A percentile compares a stretch with the other conserved stretches of the same genome.
Evolutionary conservation across 371 early-diverging fungal genomes (phyloP).

Genomic region (Encephalitozoon intestinalis): DNA sequence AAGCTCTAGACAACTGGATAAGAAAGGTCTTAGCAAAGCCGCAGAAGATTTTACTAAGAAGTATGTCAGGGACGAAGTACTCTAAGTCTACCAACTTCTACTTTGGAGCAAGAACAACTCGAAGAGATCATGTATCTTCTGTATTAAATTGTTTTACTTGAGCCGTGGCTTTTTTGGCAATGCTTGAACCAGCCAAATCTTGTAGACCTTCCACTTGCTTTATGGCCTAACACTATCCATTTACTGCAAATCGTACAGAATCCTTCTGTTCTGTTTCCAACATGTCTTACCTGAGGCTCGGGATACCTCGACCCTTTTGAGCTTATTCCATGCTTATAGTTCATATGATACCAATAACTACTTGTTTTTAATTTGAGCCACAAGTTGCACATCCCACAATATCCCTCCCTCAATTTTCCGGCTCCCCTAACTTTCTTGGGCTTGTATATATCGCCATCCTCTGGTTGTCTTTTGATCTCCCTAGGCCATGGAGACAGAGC

Average conservation of each 20-base stretch:
- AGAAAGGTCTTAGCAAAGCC: not conserved
- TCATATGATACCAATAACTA: constrained; percentile 61
- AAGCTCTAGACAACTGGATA: not conserved
- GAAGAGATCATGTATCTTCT: not conserved
- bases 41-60: not conserved
- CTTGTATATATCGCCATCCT: constrained; percentile 18
- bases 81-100: not conserved
- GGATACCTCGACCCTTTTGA: constrained; percentile 49
- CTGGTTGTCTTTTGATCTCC: not conserved
- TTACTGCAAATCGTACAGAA: constrained; percentile 44
- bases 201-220: constrained; percentile 4
- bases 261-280: constrained; percentile 7
- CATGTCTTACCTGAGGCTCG: constrained; percentile 27
- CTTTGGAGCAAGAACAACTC: too few relatives aligned
- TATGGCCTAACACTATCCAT: constrained; percentile 45
- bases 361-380: constrained; percentile 58
- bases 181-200: constrained; percentile 56
- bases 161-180: constrained; percentile 46
- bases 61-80: not conserved
- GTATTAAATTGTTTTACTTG: not conserved
- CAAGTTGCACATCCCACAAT: constrained; percentile 41
- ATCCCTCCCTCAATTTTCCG: constrained; percentile 47
- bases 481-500: not conserved
- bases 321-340: constrained; percentile 59
- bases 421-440: constrained; percentile 40